Evolutionary conservation across 2,329 filamentous ascomycete genomes (phyloP), one percentile per base, ranked within the genome.

Genomic region (Talaromyces sp.): DNA sequence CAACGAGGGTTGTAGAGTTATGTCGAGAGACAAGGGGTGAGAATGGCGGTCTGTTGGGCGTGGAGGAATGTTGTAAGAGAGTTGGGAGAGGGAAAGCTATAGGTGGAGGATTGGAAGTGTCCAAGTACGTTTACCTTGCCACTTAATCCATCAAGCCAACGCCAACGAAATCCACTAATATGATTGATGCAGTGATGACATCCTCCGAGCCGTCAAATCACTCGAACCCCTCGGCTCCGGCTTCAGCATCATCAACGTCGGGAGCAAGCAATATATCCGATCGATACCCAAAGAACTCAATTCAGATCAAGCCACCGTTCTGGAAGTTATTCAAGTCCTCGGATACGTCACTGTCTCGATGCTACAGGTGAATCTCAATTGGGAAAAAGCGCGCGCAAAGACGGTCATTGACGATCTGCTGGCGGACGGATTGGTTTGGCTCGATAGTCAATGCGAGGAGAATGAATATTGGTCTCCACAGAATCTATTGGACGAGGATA

Each of bases 251-350:
- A 84, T 96, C 66, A 87, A 84, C 61, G 90, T 99, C 65, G 95
- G 95, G 7, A 87, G 87, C 67, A 90, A 90, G 71, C 86, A 90
- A 65, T 95, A 96, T 77, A 93, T 99, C 61, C 86, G 95, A 31
- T 96, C 92, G 3, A 88, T 99, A 44, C 95, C 95, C 1, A 95
- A 96, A 75, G 95, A 99, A 78, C 83, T 99, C 66, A 97, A 96
- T 74, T 93, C 87, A 14, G 95, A 99, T 74, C 95, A 99, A 80
- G 91, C 90, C 57, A 91, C 89, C 1, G 93, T 96, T 12, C 84
- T 99, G 6, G 95, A 98, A 80, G 93, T 90, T 0, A 91, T 92
- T 7, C 92, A 97, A 76, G 82, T 97, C 9, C 81, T 97, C 9
- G 93, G 95, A 1, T 96, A 92, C 72, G 90, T 98, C 58, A 96